A percentile compares a stretch with the other conserved stretches of the same genome.
Conservation (phyloP, 805 yeast genomes). For the Metschnikowia hibisci region DNA sequence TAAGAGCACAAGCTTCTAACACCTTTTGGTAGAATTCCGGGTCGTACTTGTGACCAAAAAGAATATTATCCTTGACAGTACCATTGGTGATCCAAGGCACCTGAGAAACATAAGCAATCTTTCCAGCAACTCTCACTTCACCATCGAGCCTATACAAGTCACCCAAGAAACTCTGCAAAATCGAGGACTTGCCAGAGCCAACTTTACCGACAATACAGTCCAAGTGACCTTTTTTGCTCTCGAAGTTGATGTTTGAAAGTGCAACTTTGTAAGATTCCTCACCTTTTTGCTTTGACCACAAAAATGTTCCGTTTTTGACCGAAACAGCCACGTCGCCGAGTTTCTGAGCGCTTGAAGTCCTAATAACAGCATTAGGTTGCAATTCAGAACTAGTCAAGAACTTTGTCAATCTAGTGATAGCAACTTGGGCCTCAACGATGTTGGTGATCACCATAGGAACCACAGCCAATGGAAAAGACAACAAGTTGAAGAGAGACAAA, state of each 20-base stretch:
- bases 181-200: slow-evolving; percentile 85
- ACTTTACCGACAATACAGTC: slow-evolving; percentile 86
- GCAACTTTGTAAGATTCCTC: slow-evolving; percentile 58
- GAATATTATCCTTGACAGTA: slow-evolving; percentile 81
- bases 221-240: slow-evolving; percentile 69
- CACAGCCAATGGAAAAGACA: slow-evolving; percentile 87
- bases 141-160: slow-evolving; percentile 78
- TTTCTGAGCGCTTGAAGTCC: slow-evolving; percentile 43
- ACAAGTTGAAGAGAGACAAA: slow-evolving; percentile 77
- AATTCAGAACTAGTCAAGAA: slow-evolving; percentile 76
- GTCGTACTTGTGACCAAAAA: slow-evolving; percentile 85
- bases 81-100: slow-evolving; percentile 98
- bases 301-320: slow-evolving; percentile 63
- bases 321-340: slow-evolving; percentile 66
- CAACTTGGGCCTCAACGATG: slow-evolving; percentile 85
- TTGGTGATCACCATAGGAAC: slow-evolving; percentile 87
- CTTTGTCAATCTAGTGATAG: slow-evolving; percentile 65
- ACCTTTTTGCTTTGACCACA: slow-evolving; percentile 72
- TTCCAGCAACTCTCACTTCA: slow-evolving; percentile 65
- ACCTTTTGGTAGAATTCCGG: slow-evolving; percentile 76
- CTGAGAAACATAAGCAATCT: slow-evolving; percentile 86
- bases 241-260: slow-evolving; percentile 56
- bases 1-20: slow-evolving; percentile 82
- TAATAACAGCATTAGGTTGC: slow-evolving; percentile 72
- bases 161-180: slow-evolving; percentile 76